Evolutionary conservation across 2,329 filamentous ascomycete genomes (phyloP), one percentile per base, ranked within the genome.

Genomic region (Albifimbria verrucaria): DNA sequence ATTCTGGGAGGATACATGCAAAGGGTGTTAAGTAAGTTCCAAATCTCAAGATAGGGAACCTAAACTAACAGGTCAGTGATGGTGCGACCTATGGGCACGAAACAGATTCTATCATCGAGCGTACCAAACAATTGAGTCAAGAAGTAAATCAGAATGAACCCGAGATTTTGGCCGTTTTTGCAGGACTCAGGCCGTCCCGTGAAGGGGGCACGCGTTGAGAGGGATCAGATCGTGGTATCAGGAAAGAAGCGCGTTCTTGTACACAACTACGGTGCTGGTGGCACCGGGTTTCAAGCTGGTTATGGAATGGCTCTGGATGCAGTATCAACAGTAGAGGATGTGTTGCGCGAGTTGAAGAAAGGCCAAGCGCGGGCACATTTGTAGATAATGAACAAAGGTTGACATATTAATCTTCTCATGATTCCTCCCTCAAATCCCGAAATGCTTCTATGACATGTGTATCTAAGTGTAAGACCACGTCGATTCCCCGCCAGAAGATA

Each of bases 241-340:
- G 64, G 59, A 7, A 21, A 56, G 26, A 52, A 53, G 7, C 55
- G 61, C 2, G 49, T 55, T 2, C 44, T 69, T 17, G 65, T 74
- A 7, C 72, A 74, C 57, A 73, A 73, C 50, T 75, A 77, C 55
- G 74, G 73, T 6, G 73, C 72, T 7, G 71, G 72, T 2, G 72
- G 72, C 11, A 72, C 72, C 1, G 74, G 73, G 0, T 76, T 70
- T 54, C 73, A 76, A 49, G 72, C 73, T 6, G 69, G 69, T 7
- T 71, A 65, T 41, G 68, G 68, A 4, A 71, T 71, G 69, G 67
- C 69, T 0, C 17, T 63, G 20, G 69, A 71, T 20, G 62, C 69
- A 2, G 65, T 70, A 7, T 50, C 48, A 22, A 52, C 51, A 9
- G 58, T 62, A 2, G 62, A 68, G 4, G 60, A 67, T 46, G 36